Percentiles rank a stretch among this genome's conserved stretches.
These are phyloP conservation scores for Penicillium riverlandense DNA, from an alignment of 495 filamentous ascomycete genomes.

Conservation along the genomic window DNA sequence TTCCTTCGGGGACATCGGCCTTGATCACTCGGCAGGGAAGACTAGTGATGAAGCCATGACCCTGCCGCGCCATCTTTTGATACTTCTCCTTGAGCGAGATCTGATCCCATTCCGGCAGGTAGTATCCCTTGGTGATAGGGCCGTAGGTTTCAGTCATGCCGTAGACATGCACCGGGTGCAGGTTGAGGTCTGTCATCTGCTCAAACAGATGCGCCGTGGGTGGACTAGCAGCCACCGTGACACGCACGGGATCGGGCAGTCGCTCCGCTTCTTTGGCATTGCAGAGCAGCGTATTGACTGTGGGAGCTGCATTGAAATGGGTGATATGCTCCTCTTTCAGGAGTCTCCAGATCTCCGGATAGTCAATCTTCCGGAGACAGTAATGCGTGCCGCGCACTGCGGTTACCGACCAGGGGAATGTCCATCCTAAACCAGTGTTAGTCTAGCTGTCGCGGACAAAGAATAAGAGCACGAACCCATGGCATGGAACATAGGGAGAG, in stretches of 20 bases:
- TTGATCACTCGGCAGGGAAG: constrained; percentile 79
- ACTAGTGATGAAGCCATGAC: constrained; percentile 85
- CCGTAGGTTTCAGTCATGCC: constrained; percentile 95
- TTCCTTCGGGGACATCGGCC: constrained; percentile 58
- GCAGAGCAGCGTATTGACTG: constrained; percentile 91
- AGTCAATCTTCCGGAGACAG: constrained; percentile 91
- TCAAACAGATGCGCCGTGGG: constrained; percentile 86
- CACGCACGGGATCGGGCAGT: constrained; percentile 65
- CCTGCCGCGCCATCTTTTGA: constrained; percentile 80
- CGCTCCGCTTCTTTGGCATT: constrained; percentile 60
- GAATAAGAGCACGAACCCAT: constrained; percentile 44
- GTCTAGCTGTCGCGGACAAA: neutral
- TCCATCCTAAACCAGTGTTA: constrained; percentile 47
- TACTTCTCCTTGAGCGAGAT: constrained; percentile 69
- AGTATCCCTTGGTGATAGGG: constrained; percentile 89
- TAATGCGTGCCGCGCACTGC: constrained; percentile 91
- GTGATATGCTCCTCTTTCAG: constrained; percentile 80
- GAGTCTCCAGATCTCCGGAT: constrained; percentile 81
- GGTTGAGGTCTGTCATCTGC: constrained; percentile 81
- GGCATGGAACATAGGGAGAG: constrained; percentile 94
- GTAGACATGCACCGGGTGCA: constrained; percentile 90
- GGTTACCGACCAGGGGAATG: constrained; percentile 82
- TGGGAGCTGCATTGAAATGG: constrained; percentile 94
- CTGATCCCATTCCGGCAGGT: constrained; percentile 71
- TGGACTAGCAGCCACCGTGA: constrained; percentile 89